phyloP scores from a whole-genome alignment of 306 rosid species.

The Ormosia semicastrata region DNA sequence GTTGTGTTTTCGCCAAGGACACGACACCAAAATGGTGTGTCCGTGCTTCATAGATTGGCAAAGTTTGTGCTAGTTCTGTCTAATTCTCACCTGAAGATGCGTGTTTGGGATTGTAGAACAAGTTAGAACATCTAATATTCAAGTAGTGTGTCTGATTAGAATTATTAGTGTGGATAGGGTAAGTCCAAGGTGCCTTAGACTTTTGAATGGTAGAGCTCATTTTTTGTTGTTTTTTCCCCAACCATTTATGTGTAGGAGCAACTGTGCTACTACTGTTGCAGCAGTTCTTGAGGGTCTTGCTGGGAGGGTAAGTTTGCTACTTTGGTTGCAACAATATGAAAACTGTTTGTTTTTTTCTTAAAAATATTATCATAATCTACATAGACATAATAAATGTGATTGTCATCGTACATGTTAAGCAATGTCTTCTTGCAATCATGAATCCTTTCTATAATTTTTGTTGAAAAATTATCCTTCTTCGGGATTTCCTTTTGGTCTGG shows the following conservation, averaged over 20 bases:
- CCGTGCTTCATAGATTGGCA: constrained; percentile 23
- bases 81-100: constrained; percentile 80
- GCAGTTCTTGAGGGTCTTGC: constrained; percentile 94
- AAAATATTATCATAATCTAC: neutral
- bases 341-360: neutral
- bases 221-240: neutral
- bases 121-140: constrained; percentile 53
- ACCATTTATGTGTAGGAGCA: constrained; percentile 56
- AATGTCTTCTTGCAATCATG: neutral
- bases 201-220: neutral
- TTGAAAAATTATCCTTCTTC: neutral
- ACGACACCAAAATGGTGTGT: too few relatives aligned
- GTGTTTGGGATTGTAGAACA: constrained; percentile 98
- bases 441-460: neutral
- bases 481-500: neutral
- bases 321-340: constrained; percentile 6
- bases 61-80: constrained; percentile 90
- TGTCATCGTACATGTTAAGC: neutral
- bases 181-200: neutral
- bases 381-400: neutral
- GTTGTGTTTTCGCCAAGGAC: too few relatives aligned
- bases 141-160: neutral
- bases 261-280: constrained; percentile 94
- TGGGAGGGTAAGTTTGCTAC: constrained; percentile 59
- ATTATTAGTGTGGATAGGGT: neutral